Conservation (phyloP, 1,284 basidiomycete species). For the Phlebopus sp. region DNA sequence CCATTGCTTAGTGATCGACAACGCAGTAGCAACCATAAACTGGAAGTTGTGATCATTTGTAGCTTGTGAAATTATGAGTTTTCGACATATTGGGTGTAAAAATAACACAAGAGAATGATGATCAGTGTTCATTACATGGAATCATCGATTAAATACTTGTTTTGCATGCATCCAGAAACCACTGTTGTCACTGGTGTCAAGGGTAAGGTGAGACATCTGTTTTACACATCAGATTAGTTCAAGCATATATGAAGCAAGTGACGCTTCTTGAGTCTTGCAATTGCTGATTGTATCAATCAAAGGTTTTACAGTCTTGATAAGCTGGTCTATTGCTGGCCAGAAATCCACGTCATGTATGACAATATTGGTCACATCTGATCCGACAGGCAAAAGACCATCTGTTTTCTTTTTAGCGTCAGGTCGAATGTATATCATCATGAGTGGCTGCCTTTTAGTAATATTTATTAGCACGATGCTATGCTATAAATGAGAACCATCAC, state of each 20-base stretch:
- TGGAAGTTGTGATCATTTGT: conserved; percentile 11
- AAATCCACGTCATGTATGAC: conserved; percentile 15
- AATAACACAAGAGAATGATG: conserved; percentile 18
- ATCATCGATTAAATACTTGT: conserved; percentile 12
- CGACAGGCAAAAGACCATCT: conserved; percentile 16
- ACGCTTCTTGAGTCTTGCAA: conserved; percentile 14
- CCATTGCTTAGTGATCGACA: conserved; percentile 18
- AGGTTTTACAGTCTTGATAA: conserved; percentile 26
- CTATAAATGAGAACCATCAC: too few species aligned
- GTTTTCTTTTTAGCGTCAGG: conserved; percentile 22
- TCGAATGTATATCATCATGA: conserved; percentile 13
- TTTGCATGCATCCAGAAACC: conserved; percentile 8
- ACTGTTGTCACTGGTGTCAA: not conserved
- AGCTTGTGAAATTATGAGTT: not conserved
- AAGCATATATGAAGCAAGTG: not conserved
- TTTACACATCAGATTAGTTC: not conserved
- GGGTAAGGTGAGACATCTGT: not conserved
- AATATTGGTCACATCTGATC: conserved; percentile 19
- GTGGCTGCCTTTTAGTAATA: not conserved
- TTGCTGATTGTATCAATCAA: conserved; percentile 34
- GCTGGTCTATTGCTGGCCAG: conserved; percentile 22
- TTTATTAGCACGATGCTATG: too few species aligned
- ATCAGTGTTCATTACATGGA: conserved; percentile 13
- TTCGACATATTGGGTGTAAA: conserved; percentile 14
- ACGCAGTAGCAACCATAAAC: conserved; percentile 9